phyloP scores from a whole-genome alignment of 495 filamentous ascomycete species.

The Schizothecium vesticola region DNA sequence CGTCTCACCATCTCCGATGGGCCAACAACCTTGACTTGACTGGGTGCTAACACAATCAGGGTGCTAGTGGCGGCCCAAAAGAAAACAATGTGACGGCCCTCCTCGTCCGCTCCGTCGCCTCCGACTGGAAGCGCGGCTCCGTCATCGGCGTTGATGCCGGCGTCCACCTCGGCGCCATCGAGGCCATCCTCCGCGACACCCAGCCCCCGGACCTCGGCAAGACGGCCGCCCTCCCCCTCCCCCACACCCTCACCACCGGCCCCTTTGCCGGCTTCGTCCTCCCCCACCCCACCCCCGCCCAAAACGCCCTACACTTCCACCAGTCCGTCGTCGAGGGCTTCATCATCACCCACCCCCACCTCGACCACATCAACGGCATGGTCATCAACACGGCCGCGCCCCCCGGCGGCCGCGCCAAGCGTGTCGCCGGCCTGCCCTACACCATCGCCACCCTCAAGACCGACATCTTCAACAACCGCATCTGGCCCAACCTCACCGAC shows the following conservation, averaged over 20 bases:
- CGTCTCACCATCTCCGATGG: neutral
- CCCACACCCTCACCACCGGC: constrained; percentile 36
- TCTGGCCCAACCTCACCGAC: constrained; percentile 96
- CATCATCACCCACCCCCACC: constrained; percentile 88
- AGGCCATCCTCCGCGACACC: constrained; percentile 55
- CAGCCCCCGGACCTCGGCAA: constrained; percentile 43
- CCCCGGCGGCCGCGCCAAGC: constrained; percentile 68
- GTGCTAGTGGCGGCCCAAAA: constrained; percentile 81
- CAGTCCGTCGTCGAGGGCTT: constrained; percentile 76
- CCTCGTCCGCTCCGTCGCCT: constrained; percentile 74
- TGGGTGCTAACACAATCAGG: constrained; percentile 61
- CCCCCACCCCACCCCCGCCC: constrained; percentile 52
- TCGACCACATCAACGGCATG: constrained; percentile 88
- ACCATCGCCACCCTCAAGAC: constrained; percentile 84
- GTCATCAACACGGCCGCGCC: constrained; percentile 87
- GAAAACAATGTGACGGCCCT: constrained; percentile 88
- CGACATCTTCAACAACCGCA: constrained; percentile 95
- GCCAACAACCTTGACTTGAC: no score
- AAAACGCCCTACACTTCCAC: constrained; percentile 76
- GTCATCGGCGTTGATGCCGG: constrained; percentile 89
- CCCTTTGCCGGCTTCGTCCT: constrained; percentile 75
- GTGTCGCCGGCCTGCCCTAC: constrained; percentile 74
- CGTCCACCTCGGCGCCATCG: constrained; percentile 79
- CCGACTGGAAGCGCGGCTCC: constrained; percentile 72
- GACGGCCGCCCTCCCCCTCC: constrained; percentile 22